Conservation (phyloP, 2,329 filamentous ascomycete species). For the Penicillium brasilianum region DNA sequence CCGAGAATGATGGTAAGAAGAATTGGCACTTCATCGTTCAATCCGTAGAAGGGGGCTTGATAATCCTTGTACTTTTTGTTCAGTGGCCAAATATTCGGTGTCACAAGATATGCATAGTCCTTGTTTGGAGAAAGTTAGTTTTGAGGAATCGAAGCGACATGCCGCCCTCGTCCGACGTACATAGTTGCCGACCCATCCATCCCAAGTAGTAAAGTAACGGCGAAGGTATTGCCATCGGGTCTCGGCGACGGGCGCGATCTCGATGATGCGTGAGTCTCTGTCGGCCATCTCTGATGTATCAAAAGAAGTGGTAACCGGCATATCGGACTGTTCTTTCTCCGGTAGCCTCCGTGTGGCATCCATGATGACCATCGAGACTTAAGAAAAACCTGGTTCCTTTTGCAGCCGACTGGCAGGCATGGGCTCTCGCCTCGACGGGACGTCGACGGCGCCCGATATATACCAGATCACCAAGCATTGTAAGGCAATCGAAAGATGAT, state of each 20-base stretch:
- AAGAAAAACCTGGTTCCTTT: neutral
- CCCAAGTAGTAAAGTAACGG: constrained; percentile 35
- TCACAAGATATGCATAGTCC: constrained; percentile 61
- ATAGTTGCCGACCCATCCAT: constrained; percentile 58
- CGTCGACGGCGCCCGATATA: constrained; percentile 15
- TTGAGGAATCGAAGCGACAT: neutral
- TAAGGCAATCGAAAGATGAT: neutral
- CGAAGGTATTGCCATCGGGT: constrained; percentile 30
- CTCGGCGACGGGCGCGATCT: constrained; percentile 21
- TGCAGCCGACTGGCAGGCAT: neutral
- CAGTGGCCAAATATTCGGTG: constrained; percentile 59
- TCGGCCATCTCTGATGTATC: constrained; percentile 15
- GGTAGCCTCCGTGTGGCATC: constrained; percentile 11
- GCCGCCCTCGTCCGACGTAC: constrained; percentile 16
- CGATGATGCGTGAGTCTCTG: constrained; percentile 12
- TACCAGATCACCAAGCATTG: constrained; percentile 9
- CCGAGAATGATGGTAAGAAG: constrained; percentile 75
- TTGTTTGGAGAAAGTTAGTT: constrained; percentile 16
- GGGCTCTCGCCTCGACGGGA: neutral
- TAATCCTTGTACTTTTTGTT: constrained; percentile 51
- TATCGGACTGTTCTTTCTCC: constrained; percentile 10
- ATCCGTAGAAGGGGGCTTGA: constrained; percentile 81
- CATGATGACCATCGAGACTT: constrained; percentile 10
- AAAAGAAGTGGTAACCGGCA: constrained; percentile 11
- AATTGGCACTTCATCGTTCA: constrained; percentile 78